phyloP scores from a whole-genome alignment of 352 stramenopile species.

The Aphanomyces astaci region DNA sequence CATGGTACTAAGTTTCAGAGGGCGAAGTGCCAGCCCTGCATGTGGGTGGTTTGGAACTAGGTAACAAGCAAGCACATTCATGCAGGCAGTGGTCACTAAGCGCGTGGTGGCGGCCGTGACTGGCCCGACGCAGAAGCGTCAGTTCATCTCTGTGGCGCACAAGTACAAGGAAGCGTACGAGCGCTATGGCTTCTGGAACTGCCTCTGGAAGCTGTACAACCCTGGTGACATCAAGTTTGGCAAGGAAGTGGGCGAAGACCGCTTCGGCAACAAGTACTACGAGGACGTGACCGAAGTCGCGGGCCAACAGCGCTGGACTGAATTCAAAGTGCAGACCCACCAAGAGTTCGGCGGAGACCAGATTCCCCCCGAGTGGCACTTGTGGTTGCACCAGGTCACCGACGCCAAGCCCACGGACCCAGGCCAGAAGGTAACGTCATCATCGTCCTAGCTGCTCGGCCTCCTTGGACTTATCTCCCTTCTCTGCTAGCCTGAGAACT shows the following conservation, averaged over 20 bases:
- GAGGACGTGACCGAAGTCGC: conserved; percentile 71
- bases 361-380: conserved; percentile 74
- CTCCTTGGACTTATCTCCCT: no score
- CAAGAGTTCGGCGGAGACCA: conserved; percentile 71
- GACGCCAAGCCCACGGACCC: conserved; percentile 52
- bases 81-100: conserved; percentile 8
- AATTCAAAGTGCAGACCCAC: conserved; percentile 71
- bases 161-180: conserved; percentile 79
- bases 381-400: conserved; percentile 79
- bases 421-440: conserved; percentile 48
- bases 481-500: conserved; percentile 68
- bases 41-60: conserved; percentile 5
- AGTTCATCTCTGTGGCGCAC: conserved; percentile 67
- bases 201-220: conserved; percentile 86
- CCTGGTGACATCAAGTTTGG: conserved; percentile 83
- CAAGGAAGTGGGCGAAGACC: conserved; percentile 64
- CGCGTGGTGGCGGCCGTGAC: not conserved
- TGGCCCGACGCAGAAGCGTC: conserved; percentile 36
- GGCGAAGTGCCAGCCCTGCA: not conserved
- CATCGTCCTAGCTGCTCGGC: no score
- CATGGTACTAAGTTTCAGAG: not conserved
- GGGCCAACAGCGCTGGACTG: conserved; percentile 74
- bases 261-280: conserved; percentile 84
- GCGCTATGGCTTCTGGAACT: conserved; percentile 70
- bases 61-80: not conserved